Evolutionary conservation across 2,329 filamentous ascomycete species (phyloP).

Genomic region (Blastomyces percursus): DNA sequence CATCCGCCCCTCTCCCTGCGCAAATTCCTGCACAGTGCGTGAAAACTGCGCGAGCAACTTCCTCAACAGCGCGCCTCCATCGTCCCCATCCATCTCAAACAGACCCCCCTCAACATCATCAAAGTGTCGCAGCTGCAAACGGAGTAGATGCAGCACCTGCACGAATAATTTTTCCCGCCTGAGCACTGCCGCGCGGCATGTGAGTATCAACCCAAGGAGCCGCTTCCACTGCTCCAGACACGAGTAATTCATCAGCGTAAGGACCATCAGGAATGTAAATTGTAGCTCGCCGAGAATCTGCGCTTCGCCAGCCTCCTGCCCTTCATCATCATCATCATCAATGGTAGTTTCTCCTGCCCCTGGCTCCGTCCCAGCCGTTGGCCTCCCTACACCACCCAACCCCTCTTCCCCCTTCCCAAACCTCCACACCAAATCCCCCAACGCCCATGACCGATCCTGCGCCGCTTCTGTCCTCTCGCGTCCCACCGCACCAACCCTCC

Average conservation of each 20-base stretch:
- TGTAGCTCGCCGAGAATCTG: conserved; percentile 49
- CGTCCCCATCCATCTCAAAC: conserved; percentile 46
- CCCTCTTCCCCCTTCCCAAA: conserved; percentile 10
- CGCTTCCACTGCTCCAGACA: conserved; percentile 57
- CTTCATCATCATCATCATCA: background rate
- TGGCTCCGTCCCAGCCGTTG: conserved; percentile 2
- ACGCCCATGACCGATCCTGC: conserved; percentile 51
- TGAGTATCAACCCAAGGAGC: conserved; percentile 46
- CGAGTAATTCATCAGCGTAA: conserved; percentile 55
- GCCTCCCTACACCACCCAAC: conserved; percentile 22
- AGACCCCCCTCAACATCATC: conserved; percentile 50
- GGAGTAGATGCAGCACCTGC: conserved; percentile 40
- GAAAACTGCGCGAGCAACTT: conserved; percentile 44
- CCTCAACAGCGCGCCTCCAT: conserved; percentile 44
- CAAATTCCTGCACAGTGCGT: conserved; percentile 33
- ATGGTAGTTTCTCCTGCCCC: too few relatives aligned
- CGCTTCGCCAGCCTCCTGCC: conserved; percentile 20
- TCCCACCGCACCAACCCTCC: conserved; percentile 50
- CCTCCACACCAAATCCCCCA: conserved; percentile 42
- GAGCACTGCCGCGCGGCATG: conserved; percentile 42
- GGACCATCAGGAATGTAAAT: conserved; percentile 51
- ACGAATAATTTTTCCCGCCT: conserved; percentile 42
- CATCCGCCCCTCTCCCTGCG: conserved; percentile 15
- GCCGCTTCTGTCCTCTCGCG: conserved; percentile 52
- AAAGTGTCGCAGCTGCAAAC: conserved; percentile 45